Evolutionary conservation across 306 rosid species (phyloP), one percentile per base, ranked within the genome.

Genomic region (Citrullus amarus): DNA sequence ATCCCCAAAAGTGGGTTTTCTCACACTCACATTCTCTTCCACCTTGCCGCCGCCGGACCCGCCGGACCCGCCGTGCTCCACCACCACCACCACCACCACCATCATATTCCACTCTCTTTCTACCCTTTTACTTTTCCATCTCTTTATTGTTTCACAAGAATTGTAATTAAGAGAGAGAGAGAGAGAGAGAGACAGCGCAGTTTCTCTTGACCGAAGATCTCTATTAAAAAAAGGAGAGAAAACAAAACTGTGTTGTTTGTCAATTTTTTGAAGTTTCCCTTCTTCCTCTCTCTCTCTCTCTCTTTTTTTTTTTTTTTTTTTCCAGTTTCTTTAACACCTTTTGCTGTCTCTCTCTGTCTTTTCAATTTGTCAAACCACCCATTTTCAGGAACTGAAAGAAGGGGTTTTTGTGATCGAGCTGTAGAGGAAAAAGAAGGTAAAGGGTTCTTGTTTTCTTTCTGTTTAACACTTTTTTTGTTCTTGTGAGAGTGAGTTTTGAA

Each of bases 151-250:
- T 48, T 71, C 57, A 22, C 76, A 71, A 46, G 58, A 71, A 22
- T 48, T 69, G 75, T 69, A 67, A 69, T 69, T 43, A 22, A 68
- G 48, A 38, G 50, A 66, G 50, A 66, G 72, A 61, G 34, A 66
- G 50, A 66, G 72, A 62, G 36, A 62, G 69, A 62, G 69, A 62
- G 17, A 32, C 17, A 14, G 48, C 75, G 75, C 75, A 68, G 75
- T 68, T 68, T 68, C 75, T 74, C 59, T 53, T 74, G 32, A 32
- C 78, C 30, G 18, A 74, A 32, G 62, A 74, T 50, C 43, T 72
- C 25, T 28, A 14, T 72, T 50, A 72, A 66, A 66, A 63, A 32
- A 63, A 7, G 12, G 7, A 8, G 60, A 55, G 43, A 63, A 36
- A 66, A 14, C 8, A 48, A 50, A 72, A 28, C 41, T 17, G 62